Evolutionary conservation across 306 rosid genomes (phyloP), one percentile per base, ranked within the genome.

Genomic region (Cucumis hystrix): DNA sequence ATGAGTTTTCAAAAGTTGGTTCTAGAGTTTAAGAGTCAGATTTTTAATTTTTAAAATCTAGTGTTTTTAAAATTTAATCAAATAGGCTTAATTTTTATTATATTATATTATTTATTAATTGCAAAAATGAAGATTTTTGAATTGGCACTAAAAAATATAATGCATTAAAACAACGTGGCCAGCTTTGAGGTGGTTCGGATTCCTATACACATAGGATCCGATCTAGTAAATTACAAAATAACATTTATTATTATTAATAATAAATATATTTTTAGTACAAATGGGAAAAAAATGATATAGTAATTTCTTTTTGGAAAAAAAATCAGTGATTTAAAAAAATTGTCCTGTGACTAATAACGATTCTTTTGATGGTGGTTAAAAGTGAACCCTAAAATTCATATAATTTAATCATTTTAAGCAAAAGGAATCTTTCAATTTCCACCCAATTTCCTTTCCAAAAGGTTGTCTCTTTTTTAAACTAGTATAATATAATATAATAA

Each of bases 121-220:
- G 13, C 5, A 8, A 54, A 11, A 63, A 28, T 33, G 2, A 13
- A 63, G 69, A 15, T 63, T 14, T 59, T 64, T 41, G 30, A 67
- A 39, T 69, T 41, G 21, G 21, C 55, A 40, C 4, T 23, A 41
- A 21, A 21, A 20, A 43, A 47, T n/a, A 21, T 20, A 41, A 67
- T 41, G 10, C 20, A 17, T 10, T 2, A 41, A 64, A 40, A 25
- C 23, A 70, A 70, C 76, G 76, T 70, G 76, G 76, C 76, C 76
- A 70, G 76, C 57, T 70, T 70, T 47, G 59, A 70, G 54, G 35
- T 45, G 40, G 58, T 70, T 70, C 40, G 59, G 35, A 70, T 70
- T 70, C 76, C 58, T 70, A 70, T 45, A 70, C 76, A 23, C 76
- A 23, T 70, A 23, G 54, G 76, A 70, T 70, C 76, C 58, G 76